Percentiles rank a stretch among this genome's conserved stretches.
Conservation (phyloP, 768 basidiomycete genomes). For the Dictyophora rubrovolvata region DNA sequence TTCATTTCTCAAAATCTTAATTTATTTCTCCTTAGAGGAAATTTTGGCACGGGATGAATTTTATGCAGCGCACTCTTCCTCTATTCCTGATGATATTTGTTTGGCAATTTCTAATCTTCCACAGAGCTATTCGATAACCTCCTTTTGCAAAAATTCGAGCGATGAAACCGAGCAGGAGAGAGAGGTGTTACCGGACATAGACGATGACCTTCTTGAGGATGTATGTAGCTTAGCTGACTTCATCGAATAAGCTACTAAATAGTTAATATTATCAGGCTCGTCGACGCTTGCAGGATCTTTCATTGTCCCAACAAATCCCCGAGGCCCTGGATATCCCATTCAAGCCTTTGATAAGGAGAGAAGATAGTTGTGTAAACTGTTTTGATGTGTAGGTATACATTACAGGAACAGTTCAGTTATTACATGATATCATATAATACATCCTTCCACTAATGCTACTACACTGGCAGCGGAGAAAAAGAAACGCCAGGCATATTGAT, state of each 20-base stretch:
- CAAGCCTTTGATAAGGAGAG: neutral
- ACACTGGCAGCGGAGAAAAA: too few relatives aligned
- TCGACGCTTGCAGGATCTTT: neutral
- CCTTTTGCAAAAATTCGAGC: slow-evolving; percentile 20
- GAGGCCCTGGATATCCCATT: neutral
- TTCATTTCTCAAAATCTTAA: neutral
- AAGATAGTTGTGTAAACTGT: slow-evolving; percentile 3
- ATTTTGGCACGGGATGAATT: slow-evolving; percentile 52
- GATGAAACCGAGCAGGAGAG: slow-evolving; percentile 24
- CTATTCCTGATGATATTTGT: slow-evolving; percentile 74
- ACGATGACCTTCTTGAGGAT: slow-evolving; percentile 46
- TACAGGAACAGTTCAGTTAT: neutral
- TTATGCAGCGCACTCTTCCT: slow-evolving; percentile 60
- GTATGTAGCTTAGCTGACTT: slow-evolving; percentile 24
- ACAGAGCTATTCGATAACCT: slow-evolving; percentile 59
- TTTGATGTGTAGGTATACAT: neutral
- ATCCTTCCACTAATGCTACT: too few relatives aligned
- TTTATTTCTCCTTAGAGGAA: slow-evolving; percentile 43
- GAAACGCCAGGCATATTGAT: too few relatives aligned
- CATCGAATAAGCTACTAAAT: neutral
- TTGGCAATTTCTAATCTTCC: slow-evolving; percentile 66
- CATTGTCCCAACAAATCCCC: neutral
- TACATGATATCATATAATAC: neutral
- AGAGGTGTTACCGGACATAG: slow-evolving; percentile 56
- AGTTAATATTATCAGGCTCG: neutral